These are phyloP conservation scores for Rubia balearica DNA, from an alignment of 305 asterid genomes.

Conservation along the genomic window DNA sequence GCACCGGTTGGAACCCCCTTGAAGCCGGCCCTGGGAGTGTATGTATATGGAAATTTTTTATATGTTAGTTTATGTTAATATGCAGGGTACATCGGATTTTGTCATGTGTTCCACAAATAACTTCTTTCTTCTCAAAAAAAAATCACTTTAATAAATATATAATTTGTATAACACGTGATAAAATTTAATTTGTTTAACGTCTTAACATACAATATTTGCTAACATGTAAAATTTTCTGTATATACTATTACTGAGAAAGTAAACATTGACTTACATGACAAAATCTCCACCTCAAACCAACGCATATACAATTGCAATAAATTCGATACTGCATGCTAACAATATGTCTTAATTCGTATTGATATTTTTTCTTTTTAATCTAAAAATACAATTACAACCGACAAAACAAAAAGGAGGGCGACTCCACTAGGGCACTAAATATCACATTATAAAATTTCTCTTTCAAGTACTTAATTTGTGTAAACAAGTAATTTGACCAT, in stretches of 20 bases:
- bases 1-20: no score
- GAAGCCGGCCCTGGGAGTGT: no score
- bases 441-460: background rate
- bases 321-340: slow-evolving; percentile 13
- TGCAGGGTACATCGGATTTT: no score
- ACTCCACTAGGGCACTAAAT: background rate
- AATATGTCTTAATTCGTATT: slow-evolving; percentile 11
- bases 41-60: no score
- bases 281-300: slow-evolving; percentile 7
- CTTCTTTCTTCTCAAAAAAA: no score
- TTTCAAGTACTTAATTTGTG: background rate
- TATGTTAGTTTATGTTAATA: no score
- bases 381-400: slow-evolving; percentile 5
- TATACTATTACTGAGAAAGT: background rate
- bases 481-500: background rate
- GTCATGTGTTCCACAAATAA: no score
- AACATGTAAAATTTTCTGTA: no score
- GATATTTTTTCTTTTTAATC: background rate
- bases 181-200: no score
- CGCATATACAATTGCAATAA: slow-evolving; percentile 26
- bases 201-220: no score
- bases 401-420: background rate
- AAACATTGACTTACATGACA: slow-evolving; percentile 4
- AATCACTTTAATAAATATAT: no score
- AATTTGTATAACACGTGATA: no score